Conservation (phyloP, 768 basidiomycete species). For the Pholiota conissans region DNA sequence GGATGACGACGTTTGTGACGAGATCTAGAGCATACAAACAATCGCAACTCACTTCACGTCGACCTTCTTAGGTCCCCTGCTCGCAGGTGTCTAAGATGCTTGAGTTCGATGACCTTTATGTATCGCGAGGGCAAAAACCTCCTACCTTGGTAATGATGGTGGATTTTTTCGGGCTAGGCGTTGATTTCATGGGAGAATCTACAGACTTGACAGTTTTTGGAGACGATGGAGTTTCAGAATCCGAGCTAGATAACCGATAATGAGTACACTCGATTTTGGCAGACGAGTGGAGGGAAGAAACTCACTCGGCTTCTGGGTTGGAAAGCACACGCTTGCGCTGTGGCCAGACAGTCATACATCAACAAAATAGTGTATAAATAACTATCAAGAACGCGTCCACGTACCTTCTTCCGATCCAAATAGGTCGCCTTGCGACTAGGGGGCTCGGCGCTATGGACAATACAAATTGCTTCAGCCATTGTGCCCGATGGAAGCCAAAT, state of each 20-base stretch:
- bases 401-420: constrained; percentile 36
- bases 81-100: constrained; percentile 18
- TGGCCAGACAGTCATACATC: constrained; percentile 8
- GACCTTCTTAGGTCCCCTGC: constrained; percentile 22
- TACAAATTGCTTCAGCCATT: constrained; percentile 5
- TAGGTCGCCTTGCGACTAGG: constrained; percentile 28
- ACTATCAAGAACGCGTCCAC: constrained; percentile 4
- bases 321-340: constrained; percentile 26
- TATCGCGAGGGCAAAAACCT: background rate
- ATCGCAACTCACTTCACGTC: constrained; percentile 21
- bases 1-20: constrained; percentile 2
- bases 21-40: background rate
- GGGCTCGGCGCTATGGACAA: constrained; percentile 12
- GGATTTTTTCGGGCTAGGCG: constrained; percentile 14
- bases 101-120: background rate
- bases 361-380: constrained; percentile 8
- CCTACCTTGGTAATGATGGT: constrained; percentile 16
- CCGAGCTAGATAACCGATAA: constrained; percentile 10
- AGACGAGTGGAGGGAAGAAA: constrained; percentile 2
- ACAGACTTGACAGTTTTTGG: constrained; percentile 8
- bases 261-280: background rate
- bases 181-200: constrained; percentile 11
- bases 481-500: background rate
- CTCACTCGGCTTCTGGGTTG: constrained; percentile 17
- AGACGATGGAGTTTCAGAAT: constrained; percentile 19